These are phyloP conservation scores for Purshia tridentata DNA, from an alignment of 306 rosid species.

Conservation along the genomic window DNA sequence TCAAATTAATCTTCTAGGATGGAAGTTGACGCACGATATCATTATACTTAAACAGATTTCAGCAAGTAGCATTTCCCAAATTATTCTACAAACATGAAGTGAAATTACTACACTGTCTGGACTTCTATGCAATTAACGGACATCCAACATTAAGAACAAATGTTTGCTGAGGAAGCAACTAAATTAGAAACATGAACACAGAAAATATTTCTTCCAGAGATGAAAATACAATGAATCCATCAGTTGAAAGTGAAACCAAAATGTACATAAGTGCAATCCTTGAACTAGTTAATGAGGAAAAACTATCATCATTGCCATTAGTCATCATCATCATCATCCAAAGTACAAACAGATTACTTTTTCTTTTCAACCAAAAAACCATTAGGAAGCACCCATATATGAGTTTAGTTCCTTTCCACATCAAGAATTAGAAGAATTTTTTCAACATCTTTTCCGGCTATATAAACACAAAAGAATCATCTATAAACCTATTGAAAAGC, in stretches of 20 bases:
- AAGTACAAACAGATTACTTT: conserved; percentile 6
- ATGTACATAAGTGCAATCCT: conserved; percentile 18
- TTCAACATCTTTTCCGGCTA: conserved; percentile 33
- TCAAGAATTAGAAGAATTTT: conserved; percentile 11
- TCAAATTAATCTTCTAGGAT: neutral
- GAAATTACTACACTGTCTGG: neutral
- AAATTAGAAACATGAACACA: neutral
- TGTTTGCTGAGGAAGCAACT: neutral
- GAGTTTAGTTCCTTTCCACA: conserved; percentile 19
- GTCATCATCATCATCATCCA: conserved; percentile 6
- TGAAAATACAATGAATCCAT: conserved; percentile 10
- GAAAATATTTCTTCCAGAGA: neutral
- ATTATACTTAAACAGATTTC: conserved; percentile 23
- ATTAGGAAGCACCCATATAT: conserved; percentile 11
- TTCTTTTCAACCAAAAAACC: neutral
- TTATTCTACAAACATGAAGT: neutral
- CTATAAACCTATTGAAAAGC: conserved; percentile 32
- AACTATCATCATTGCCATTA: neutral
- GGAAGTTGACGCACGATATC: too few species aligned
- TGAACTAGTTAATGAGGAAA: conserved; percentile 7
- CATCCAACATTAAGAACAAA: neutral
- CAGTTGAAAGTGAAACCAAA: conserved; percentile 11
- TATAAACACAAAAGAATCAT: conserved; percentile 25
- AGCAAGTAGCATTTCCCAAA: neutral
- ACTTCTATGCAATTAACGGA: neutral